Evolutionary conservation across 2,329 filamentous ascomycete species (phyloP), one percentile per base, ranked within the genome.

Genomic region (Botrytis medusae): DNA sequence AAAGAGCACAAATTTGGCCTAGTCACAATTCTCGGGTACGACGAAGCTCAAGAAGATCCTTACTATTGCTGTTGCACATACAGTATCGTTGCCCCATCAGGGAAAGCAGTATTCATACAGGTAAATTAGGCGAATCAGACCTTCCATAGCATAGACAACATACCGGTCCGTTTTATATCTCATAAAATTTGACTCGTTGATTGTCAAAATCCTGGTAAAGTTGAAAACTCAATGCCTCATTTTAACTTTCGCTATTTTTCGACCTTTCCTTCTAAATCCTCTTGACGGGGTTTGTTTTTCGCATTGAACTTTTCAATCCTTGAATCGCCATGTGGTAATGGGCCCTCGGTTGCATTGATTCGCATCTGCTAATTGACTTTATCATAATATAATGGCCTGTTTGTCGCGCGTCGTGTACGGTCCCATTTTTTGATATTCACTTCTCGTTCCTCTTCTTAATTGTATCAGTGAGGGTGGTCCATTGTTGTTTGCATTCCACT

Each of bases 361-460:
- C 37, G 8, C 46, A 34, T 40, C 46, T 40, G 48, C 14, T 32
- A 16, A 68, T 68, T 63, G 37, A 40, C 37, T 57, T 42, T 42
- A 40, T 29, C 64, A 18, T 37, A 68, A 51, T 57, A 68, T 51
- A 57, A 68, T 29, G 32, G 25, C 25, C 9, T 68, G 5, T 68
- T 40, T 9, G 54, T 54, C 64, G 64, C 64, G 25, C 25, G 34
- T 20, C 46, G 46, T 68, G 16, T 40, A 16, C 7, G 34, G 48
- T 68, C 34, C 46, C 48, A 54, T 57, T 22, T 54, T 68, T 42
- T 51, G 64, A 68, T 68, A 5, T 57, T 68, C 48, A 68, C 4
- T 42, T 68, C 16, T 57, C 37, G 4, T 54, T 57, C 20, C 34
- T 57, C 46, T 68, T 68, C 34, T 68, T 34, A 40, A 29, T 57